Base-by-base conservation (phyloP, 345 rosid genomes). In the Alliaria petiolata region DNA sequence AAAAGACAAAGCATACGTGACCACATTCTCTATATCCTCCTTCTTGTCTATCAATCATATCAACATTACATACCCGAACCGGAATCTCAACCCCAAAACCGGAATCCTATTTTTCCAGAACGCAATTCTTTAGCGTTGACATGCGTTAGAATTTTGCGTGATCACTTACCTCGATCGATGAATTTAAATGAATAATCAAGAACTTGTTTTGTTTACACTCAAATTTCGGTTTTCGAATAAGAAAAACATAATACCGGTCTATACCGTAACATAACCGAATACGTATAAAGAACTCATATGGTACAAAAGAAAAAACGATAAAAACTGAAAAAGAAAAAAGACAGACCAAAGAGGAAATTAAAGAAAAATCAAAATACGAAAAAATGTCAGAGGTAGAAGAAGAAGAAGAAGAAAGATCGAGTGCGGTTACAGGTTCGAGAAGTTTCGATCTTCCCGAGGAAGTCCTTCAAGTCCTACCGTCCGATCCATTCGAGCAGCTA, bases 401-500 rank as follows among this genome's bases (percentile, higher is more conserved):
- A 52, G 14, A 47, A 12, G 67, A 40, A 49, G 55, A 34, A 38
- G 69, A 39, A 42, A 40, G 34, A 34, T 8, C 47, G 20, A 59
- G 70, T 71, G 79, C 65, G 20, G 34, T 28, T 34, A 63, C 71
- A 67, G 81, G 63, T 40, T 60, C 82, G 34, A 45, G 76, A 70
- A 64, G 71, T 43, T 91, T 93, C 84, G 92, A 85, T 30, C 90
- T 93, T 47, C 92, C 95, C 73, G 89, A 89, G 31, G 98, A 87
- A 76, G 74, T 93, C 0, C 69, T 91, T 69, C 72, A 74, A 74
- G 79, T 85, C 7, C 57, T 93, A 69, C 98, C 98, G n/a, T 76
- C 95, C 6, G 97, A 93, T 87, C 98, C 97, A 0, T 93, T 86
- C 75, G 89, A 91, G 17, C 98, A 93, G 67, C 95, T 93, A 13